A percentile compares a stretch with the other conserved stretches of the same genome.
Conservation (phyloP, 208 protist species). For the Leishmania braziliensis region DNA sequence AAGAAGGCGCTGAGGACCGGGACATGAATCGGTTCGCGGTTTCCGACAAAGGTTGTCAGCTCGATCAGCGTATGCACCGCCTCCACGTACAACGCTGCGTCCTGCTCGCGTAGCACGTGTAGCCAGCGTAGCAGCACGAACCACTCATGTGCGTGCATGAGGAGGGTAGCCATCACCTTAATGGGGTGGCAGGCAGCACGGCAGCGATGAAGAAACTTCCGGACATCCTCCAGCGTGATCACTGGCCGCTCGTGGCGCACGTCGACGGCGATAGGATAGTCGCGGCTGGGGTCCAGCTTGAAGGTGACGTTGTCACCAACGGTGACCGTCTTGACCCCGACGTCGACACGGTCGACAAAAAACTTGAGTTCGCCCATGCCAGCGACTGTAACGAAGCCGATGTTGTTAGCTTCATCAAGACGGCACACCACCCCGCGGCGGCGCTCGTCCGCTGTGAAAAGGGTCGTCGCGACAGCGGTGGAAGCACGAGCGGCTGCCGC, state of each 20-base stretch:
- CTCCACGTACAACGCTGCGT: constrained; percentile 40
- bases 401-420: constrained; percentile 69
- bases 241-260: constrained; percentile 68
- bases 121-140: constrained; percentile 65
- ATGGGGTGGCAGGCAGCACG: constrained; percentile 55
- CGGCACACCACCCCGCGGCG: constrained; percentile 68
- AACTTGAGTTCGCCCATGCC: constrained; percentile 83
- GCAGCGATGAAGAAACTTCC: constrained; percentile 73
- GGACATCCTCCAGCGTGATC: constrained; percentile 66
- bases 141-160: constrained; percentile 85
- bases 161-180: constrained; percentile 68
- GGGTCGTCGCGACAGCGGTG: background rate
- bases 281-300: constrained; percentile 73
- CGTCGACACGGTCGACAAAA: constrained; percentile 83
- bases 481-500: background rate
- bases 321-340: constrained; percentile 68
- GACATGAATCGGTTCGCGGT: constrained; percentile 86
- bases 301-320: constrained; percentile 79
- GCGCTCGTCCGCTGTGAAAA: constrained; percentile 58
- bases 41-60: constrained; percentile 82
- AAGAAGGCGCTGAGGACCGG: constrained; percentile 70
- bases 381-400: constrained; percentile 74
- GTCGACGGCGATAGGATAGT: constrained; percentile 82
- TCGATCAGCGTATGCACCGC: constrained; percentile 72
- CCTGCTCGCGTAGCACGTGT: constrained; percentile 32